phyloP scores from a whole-genome alignment of 2,329 filamentous ascomycete species.

The Teratosphaeria viscida region DNA sequence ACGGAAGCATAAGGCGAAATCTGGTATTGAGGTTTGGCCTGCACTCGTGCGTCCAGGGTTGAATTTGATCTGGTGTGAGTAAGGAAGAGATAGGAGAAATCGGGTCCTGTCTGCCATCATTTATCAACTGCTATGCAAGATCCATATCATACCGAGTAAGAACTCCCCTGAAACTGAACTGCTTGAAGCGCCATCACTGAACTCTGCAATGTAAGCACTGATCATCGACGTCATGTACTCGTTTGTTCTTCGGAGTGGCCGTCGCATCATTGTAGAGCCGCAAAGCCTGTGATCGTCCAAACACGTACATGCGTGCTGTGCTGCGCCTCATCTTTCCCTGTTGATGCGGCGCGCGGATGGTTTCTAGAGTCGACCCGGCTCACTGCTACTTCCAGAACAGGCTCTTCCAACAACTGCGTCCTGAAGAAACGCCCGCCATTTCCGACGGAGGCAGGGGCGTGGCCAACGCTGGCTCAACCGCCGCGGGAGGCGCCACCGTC shows the following conservation, averaged over 20 bases:
- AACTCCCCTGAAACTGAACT: too few species aligned
- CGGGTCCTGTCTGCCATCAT: too few species aligned
- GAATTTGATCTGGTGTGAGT: too few species aligned
- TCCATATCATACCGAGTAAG: too few species aligned
- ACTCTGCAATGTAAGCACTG: too few species aligned
- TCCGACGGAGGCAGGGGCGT: not conserved
- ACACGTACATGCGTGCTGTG: not conserved
- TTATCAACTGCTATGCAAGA: too few species aligned
- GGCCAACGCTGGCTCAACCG: not conserved
- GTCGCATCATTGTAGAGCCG: not conserved
- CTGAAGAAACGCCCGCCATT: not conserved
- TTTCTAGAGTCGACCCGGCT: not conserved
- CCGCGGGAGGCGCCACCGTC: not conserved
- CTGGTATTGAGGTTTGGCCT: too few species aligned
- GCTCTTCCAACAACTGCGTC: not conserved
- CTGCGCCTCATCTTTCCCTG: not conserved
- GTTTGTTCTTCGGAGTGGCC: not conserved
- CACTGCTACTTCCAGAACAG: not conserved
- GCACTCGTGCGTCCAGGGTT: too few species aligned
- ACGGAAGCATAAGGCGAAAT: too few species aligned
- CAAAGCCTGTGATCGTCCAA: not conserved
- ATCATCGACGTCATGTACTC: not conserved
- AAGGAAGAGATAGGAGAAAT: too few species aligned
- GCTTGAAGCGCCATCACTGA: too few species aligned
- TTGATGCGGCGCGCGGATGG: not conserved